Evolutionary conservation across 306 rosid species (phyloP).

Genomic region (Vigna radiata): DNA sequence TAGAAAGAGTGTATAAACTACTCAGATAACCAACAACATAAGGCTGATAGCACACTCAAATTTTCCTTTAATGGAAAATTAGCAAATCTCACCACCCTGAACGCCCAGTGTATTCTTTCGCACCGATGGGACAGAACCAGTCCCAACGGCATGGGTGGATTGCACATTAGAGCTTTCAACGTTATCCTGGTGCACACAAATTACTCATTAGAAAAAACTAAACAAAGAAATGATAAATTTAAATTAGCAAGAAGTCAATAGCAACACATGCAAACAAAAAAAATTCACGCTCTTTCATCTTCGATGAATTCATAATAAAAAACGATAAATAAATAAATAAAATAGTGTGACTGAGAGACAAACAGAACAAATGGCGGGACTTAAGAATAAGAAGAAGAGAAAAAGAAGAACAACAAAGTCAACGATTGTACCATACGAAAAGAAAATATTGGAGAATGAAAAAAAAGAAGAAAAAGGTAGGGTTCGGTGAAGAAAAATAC

Average conservation of each 20-base stretch:
- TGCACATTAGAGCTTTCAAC: constrained; percentile 45
- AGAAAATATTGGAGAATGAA: not conserved
- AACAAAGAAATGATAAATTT: not conserved
- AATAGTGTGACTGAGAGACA: constrained; percentile 13
- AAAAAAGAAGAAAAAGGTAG: constrained; percentile 6
- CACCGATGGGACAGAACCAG: constrained; percentile 47
- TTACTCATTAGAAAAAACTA: not conserved
- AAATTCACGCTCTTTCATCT: not conserved
- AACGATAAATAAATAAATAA: not conserved
- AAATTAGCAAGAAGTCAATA: constrained; percentile 2
- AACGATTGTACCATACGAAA: not conserved
- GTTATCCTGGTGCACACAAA: constrained; percentile 56
- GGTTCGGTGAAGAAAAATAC: constrained; percentile 51
- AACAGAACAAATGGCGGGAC: not conserved
- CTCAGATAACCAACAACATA: constrained; percentile 8
- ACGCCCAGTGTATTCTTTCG: constrained; percentile 48
- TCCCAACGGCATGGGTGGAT: constrained; percentile 42
- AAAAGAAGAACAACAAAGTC: not conserved
- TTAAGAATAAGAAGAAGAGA: not conserved
- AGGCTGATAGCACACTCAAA: not conserved
- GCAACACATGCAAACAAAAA: constrained; percentile 1
- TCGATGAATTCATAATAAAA: not conserved
- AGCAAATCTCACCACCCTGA: constrained; percentile 69
- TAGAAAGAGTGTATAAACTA: not conserved
- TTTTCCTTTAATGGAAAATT: not conserved